Conservation (phyloP, 257 asterid species). For the Salvia rosmarinus region DNA sequence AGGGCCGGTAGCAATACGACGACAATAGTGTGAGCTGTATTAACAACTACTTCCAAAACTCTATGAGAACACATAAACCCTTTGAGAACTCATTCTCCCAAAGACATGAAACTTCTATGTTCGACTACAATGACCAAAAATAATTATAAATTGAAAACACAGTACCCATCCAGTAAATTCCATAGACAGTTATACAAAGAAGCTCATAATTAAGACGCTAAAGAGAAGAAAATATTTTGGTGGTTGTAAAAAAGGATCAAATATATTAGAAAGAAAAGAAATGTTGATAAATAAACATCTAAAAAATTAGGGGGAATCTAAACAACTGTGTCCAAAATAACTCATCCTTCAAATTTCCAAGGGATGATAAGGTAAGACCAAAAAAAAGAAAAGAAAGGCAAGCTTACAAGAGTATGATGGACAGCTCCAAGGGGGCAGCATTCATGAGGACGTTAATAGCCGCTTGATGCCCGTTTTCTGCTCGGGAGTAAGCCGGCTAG, state of each 20-base stretch:
- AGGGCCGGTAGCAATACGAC: not conserved
- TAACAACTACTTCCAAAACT: not conserved
- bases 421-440: slow-evolving; percentile 23
- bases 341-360: slow-evolving; percentile 30
- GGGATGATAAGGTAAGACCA: slow-evolving; percentile 6
- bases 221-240: not conserved
- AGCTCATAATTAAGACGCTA: not conserved
- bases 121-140: slow-evolving; percentile 5
- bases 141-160: not conserved
- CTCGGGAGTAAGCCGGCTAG: slow-evolving; percentile 79
- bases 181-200: not conserved
- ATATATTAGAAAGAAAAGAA: slow-evolving; percentile 17
- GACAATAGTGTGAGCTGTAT: not conserved
- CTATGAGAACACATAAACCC: not conserved
- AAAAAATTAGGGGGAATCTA: slow-evolving; percentile 28
- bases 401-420: slow-evolving; percentile 40
- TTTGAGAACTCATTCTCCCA: not conserved
- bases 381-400: slow-evolving; percentile 13
- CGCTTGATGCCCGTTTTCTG: slow-evolving; percentile 84
- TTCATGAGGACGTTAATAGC: slow-evolving; percentile 59
- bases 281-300: slow-evolving; percentile 32
- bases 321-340: slow-evolving; percentile 18
- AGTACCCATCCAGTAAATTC: not conserved
- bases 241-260: slow-evolving; percentile 13
- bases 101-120: not conserved